Conservation (phyloP, 2,329 filamentous ascomycete genomes). For the Paracoccidioides brasiliensis region DNA sequence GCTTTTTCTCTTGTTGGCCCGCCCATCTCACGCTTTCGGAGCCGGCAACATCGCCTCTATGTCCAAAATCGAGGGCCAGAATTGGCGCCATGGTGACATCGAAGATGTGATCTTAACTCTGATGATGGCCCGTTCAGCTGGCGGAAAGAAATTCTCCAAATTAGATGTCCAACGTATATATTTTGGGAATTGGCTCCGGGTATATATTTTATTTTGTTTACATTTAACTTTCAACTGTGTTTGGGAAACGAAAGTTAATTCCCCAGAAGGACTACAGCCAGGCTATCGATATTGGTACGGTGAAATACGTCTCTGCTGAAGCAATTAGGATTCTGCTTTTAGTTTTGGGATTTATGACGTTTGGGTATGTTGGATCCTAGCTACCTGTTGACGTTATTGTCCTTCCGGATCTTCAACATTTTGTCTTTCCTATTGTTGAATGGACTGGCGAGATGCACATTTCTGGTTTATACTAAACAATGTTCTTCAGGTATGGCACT, state of each 20-base stretch:
- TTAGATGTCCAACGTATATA: conserved; percentile 80
- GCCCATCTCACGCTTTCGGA: conserved; percentile 63
- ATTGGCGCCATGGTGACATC: conserved; percentile 86
- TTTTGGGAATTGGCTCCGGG: conserved; percentile 84
- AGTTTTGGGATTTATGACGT: conserved; percentile 79
- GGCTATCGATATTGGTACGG: conserved; percentile 81
- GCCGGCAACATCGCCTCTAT: conserved; percentile 78
- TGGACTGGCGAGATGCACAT: background rate
- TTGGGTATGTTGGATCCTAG: conserved; percentile 44
- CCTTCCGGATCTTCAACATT: too few relatives aligned
- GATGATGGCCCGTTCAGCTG: conserved; percentile 48
- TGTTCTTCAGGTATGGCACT: conserved; percentile 43
- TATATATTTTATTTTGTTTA: background rate
- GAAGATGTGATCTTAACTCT: conserved; percentile 77
- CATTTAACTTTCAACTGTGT: background rate
- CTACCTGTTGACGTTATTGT: too few relatives aligned
- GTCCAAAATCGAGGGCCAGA: conserved; percentile 69
- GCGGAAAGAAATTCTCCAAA: conserved; percentile 75
- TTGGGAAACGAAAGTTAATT: background rate
- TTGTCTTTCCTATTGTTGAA: background rate
- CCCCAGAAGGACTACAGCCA: conserved; percentile 64
- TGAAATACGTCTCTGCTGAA: conserved; percentile 81
- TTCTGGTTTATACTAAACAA: background rate
- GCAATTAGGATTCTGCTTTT: conserved; percentile 82
- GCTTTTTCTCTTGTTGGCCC: conserved; percentile 53